Percentiles rank a stretch among this genome's conserved stretches.
Conservation (phyloP, 2,329 filamentous ascomycete genomes). For the Uncinocarpus reesii region DNA sequence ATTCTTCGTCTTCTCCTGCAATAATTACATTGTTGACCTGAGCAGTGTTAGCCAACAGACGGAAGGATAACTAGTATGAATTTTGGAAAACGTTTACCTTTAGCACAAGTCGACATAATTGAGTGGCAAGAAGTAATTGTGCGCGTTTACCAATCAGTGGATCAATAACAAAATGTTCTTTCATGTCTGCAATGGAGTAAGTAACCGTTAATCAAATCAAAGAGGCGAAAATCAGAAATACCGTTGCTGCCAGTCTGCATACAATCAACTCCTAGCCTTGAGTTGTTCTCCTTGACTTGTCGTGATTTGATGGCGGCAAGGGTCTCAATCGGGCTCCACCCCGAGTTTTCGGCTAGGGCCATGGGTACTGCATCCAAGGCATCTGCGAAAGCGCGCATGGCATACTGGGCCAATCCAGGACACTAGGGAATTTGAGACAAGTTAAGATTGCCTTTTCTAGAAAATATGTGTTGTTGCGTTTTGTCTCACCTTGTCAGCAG, state of each 20-base stretch:
- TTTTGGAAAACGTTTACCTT: constrained; percentile 49
- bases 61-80: background rate
- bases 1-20: constrained; percentile 75
- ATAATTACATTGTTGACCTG: constrained; percentile 88
- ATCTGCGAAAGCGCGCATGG: constrained; percentile 95
- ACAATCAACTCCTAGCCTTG: constrained; percentile 85
- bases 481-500: constrained; percentile 59
- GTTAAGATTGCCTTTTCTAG: background rate
- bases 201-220: constrained; percentile 2
- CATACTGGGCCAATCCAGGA: constrained; percentile 95
- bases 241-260: constrained; percentile 88
- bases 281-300: constrained; percentile 77
- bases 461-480: background rate
- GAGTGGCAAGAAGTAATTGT: constrained; percentile 89
- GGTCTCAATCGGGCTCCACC: constrained; percentile 89
- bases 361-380: constrained; percentile 88
- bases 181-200: constrained; percentile 60
- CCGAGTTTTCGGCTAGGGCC: constrained; percentile 95
- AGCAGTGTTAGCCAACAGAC: background rate
- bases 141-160: constrained; percentile 96
- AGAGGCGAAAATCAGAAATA: constrained; percentile 26
- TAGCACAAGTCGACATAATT: constrained; percentile 94
- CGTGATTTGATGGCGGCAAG: constrained; percentile 91
- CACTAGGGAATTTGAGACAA: constrained; percentile 44
- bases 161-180: constrained; percentile 94